These are phyloP conservation scores for Talaromyces atroroseus DNA, from an alignment of 2,329 filamentous ascomycete genomes.

Conservation along the genomic window DNA sequence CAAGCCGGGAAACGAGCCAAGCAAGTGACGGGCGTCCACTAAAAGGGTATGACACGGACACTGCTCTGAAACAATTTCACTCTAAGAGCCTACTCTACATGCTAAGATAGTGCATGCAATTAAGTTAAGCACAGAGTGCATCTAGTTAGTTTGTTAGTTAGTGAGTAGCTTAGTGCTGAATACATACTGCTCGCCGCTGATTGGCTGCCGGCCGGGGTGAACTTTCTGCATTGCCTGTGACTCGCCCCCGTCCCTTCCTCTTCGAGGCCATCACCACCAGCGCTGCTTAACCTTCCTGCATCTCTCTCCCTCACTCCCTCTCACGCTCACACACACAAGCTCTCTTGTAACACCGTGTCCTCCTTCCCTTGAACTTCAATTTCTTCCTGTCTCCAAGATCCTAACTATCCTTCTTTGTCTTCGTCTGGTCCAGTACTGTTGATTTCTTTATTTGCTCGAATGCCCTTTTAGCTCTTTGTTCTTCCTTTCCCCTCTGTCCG, in stretches of 20 bases:
- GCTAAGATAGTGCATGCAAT: not conserved
- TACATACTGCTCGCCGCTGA: not conserved
- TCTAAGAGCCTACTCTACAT: not conserved
- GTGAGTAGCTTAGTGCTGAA: too few species aligned
- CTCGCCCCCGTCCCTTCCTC: conserved; percentile 1
- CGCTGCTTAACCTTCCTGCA: not conserved
- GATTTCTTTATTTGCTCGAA: not conserved
- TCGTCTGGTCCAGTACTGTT: not conserved
- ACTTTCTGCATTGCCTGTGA: not conserved
- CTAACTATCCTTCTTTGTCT: not conserved
- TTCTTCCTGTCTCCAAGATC: too few species aligned
- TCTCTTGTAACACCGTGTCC: not conserved
- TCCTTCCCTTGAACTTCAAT: not conserved
- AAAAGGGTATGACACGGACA: not conserved
- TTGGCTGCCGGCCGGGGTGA: not conserved
- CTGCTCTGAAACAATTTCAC: conserved; percentile 3
- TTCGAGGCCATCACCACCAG: not conserved
- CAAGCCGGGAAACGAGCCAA: not conserved
- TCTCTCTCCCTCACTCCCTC: not conserved
- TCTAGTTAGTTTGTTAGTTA: too few species aligned
- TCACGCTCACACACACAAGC: too few species aligned
- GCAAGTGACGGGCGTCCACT: not conserved
- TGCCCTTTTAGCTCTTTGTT: conserved; percentile 1
- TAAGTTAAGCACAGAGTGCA: too few species aligned
- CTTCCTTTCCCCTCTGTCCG: not conserved